Conservation (phyloP, 192 early-diverging fungal genomes). For the Podila minutissima region DNA sequence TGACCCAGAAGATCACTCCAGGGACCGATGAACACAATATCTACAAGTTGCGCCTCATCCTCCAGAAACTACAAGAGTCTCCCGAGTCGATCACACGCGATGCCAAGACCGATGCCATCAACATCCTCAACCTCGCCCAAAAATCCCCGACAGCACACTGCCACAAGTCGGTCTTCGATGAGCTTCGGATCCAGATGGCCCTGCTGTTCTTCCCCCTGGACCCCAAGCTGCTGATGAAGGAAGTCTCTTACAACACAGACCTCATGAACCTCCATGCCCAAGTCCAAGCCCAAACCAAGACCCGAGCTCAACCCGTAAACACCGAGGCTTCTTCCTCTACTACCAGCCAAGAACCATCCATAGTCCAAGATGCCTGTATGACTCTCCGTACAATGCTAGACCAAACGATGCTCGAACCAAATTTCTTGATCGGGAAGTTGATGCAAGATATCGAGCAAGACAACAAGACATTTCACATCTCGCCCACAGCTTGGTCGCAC, state of each 20-base stretch:
- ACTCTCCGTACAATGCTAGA: constrained; percentile 13
- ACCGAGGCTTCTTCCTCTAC: not conserved
- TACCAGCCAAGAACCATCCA: not conserved
- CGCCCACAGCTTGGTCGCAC: constrained; percentile 13
- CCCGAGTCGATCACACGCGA: not conserved
- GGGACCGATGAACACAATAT: constrained; percentile 8
- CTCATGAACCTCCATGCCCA: constrained; percentile 6
- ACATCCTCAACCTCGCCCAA: not conserved
- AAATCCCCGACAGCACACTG: not conserved
- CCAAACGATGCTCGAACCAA: constrained; percentile 2
- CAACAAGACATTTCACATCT: not conserved
- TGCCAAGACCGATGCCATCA: constrained; percentile 3
- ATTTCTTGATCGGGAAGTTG: not conserved
- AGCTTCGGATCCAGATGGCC: constrained; percentile 19
- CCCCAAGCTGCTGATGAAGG: constrained; percentile 15
- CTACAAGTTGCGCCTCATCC: constrained; percentile 7
- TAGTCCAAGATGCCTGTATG: constrained; percentile 6
- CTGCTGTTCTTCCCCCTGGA: constrained; percentile 22
- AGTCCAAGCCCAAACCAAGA: not conserved
- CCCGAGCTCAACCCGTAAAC: not conserved
- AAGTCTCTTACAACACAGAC: constrained; percentile 13
- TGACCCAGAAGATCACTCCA: constrained; percentile 5
- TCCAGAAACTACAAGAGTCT: constrained; percentile 26
- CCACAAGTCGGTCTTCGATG: not conserved
- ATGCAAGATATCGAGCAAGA: constrained; percentile 6